Conservation (phyloP, 352 stramenopile genomes). For the Lagenidium sp. region DNA sequence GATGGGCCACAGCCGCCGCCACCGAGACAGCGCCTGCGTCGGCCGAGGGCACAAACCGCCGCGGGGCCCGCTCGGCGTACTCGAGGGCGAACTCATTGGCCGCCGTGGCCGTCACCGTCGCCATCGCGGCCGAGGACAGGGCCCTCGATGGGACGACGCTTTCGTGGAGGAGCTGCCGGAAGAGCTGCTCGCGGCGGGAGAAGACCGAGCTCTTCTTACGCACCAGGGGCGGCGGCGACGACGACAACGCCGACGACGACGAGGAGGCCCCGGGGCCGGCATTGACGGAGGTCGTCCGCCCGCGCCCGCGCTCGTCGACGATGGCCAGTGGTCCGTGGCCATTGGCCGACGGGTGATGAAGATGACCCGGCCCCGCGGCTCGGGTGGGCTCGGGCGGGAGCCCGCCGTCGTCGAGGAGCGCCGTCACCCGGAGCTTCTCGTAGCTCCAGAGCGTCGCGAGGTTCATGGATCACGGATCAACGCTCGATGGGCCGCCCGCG, state of each 20-base stretch:
- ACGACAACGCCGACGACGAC: neutral
- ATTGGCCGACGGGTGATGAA: slow-evolving; percentile 3
- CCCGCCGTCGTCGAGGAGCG: slow-evolving; percentile 2
- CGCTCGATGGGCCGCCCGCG: neutral
- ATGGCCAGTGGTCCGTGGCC: neutral
- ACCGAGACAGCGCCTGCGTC: neutral
- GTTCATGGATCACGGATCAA: slow-evolving; percentile 23
- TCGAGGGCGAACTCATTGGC: slow-evolving; percentile 60
- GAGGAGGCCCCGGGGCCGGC: neutral
- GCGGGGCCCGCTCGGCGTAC: slow-evolving; percentile 34
- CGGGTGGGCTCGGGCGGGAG: neutral
- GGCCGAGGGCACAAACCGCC: neutral
- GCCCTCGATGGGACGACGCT: slow-evolving; percentile 26
- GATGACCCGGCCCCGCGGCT: no score
- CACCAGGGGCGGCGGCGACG: no score
- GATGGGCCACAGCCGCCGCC: neutral
- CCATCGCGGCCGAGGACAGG: neutral
- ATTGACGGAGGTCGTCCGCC: no score
- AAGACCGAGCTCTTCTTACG: no score
- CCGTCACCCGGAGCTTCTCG: slow-evolving; percentile 31
- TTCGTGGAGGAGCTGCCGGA: slow-evolving; percentile 26
- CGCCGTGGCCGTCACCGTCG: slow-evolving; percentile 8
- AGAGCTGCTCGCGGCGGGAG: slow-evolving; percentile 21
- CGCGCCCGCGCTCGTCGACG: no score
- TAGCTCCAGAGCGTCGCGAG: slow-evolving; percentile 38